Conservation (phyloP, 2,329 filamentous ascomycete genomes). For the Pseudogymnoascus sp. region DNA sequence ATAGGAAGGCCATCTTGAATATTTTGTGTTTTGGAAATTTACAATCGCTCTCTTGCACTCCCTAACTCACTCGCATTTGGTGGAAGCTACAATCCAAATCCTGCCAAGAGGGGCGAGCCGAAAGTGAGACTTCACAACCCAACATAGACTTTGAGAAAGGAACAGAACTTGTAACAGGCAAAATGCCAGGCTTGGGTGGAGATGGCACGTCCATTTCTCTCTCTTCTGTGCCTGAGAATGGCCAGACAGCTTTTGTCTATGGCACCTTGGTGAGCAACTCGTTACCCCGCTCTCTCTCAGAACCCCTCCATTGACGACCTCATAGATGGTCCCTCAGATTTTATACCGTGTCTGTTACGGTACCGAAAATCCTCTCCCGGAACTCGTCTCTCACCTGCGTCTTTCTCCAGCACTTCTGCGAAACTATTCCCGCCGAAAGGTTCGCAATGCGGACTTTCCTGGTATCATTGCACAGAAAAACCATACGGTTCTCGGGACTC, state of each 20-base stretch:
- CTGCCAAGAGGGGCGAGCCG: neutral
- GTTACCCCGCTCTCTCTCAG: neutral
- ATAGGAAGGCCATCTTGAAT: neutral
- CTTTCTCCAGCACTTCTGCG: slow-evolving; percentile 72
- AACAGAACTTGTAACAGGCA: neutral
- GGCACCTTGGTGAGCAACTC: slow-evolving; percentile 3
- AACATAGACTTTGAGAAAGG: neutral
- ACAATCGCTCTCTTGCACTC: neutral
- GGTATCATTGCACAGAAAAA: slow-evolving; percentile 57
- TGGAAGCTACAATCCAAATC: neutral
- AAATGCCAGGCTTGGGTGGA: neutral
- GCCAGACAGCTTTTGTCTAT: slow-evolving; percentile 8
- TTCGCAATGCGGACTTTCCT: slow-evolving; percentile 70
- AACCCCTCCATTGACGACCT: neutral
- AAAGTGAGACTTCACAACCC: neutral
- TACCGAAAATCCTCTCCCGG: slow-evolving; percentile 14
- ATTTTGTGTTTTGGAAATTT: neutral
- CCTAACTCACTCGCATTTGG: neutral
- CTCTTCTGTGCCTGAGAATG: neutral
- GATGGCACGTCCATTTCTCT: neutral
- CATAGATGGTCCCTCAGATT: slow-evolving; percentile 8
- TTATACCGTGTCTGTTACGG: slow-evolving; percentile 1
- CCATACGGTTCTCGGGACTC: slow-evolving; percentile 64
- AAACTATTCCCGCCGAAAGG: slow-evolving; percentile 64
- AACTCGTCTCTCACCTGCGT: slow-evolving; percentile 41